Conservation (phyloP, 345 rosid genomes). For the Lumnitzera littorea region DNA sequence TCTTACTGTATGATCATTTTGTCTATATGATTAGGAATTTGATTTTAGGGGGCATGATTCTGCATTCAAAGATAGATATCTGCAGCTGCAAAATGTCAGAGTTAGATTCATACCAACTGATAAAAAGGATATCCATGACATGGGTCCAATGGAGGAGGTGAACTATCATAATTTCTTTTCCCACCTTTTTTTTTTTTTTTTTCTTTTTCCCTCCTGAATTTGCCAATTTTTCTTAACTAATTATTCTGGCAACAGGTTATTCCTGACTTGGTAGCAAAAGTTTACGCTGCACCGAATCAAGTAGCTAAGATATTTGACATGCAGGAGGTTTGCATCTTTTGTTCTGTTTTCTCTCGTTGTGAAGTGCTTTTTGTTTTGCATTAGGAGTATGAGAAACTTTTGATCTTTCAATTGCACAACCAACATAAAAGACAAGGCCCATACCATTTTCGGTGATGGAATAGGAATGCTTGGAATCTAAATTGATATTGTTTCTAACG, state of each 20-base stretch:
- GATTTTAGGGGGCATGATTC: slow-evolving; percentile 89
- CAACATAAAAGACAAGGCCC: too few species aligned
- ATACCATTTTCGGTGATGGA: too few species aligned
- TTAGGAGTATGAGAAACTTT: neutral
- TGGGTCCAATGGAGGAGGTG: slow-evolving; percentile 88
- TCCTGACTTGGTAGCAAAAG: slow-evolving; percentile 44
- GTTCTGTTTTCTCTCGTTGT: neutral
- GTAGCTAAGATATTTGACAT: slow-evolving; percentile 40
- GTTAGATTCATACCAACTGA: slow-evolving; percentile 86
- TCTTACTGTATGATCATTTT: neutral
- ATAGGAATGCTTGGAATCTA: too few species aligned
- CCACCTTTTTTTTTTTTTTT: neutral
- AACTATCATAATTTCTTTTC: neutral
- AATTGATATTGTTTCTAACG: too few species aligned
- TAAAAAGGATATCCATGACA: slow-evolving; percentile 59
- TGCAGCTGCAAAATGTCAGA: slow-evolving; percentile 70
- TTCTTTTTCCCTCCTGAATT: neutral
- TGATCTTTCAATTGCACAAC: neutral
- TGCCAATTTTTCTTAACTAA: neutral
- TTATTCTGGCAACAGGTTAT: slow-evolving; percentile 36
- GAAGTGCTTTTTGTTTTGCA: neutral
- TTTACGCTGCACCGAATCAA: slow-evolving; percentile 74
- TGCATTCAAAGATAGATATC: slow-evolving; percentile 67
- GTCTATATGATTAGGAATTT: slow-evolving; percentile 39
- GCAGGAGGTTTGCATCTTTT: slow-evolving; percentile 51